phyloP scores from a whole-genome alignment of 73 alveolate species.

The Paramecium tetraurelia region DNA sequence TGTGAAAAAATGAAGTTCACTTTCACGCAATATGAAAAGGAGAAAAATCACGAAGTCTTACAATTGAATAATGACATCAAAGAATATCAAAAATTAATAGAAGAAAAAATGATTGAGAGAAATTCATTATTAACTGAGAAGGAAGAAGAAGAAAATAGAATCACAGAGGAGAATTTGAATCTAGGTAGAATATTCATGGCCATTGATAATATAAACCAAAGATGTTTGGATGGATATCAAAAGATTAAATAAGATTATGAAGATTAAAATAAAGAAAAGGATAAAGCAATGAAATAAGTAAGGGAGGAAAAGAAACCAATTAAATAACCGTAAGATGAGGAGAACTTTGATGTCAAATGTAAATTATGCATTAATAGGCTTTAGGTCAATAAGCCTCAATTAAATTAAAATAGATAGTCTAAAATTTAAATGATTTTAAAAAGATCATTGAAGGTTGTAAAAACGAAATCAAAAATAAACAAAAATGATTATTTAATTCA shows the following conservation, averaged over 20 bases:
- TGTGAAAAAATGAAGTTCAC: conserved; percentile 71
- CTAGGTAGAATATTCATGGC: conserved; percentile 63
- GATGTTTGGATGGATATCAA: conserved; percentile 50
- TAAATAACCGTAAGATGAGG: conserved; percentile 33
- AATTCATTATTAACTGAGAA: not conserved
- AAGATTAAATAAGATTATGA: conserved; percentile 48
- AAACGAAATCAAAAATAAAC: not conserved
- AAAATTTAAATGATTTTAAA: conserved; percentile 45
- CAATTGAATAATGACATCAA: conserved; percentile 74
- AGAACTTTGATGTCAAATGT: not conserved
- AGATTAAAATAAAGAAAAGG: conserved; percentile 50
- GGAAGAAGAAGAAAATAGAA: conserved; percentile 38
- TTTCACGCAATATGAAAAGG: conserved; percentile 65
- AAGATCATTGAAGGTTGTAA: conserved; percentile 54
- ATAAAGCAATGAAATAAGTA: not conserved
- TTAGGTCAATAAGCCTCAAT: conserved; percentile 13
- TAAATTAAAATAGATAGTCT: conserved; percentile 33
- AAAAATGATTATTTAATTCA: not conserved
- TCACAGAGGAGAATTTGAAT: conserved; percentile 27
- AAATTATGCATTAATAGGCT: not conserved
- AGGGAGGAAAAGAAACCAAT: conserved; percentile 3
- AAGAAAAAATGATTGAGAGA: conserved; percentile 55
- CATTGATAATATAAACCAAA: conserved; percentile 39
- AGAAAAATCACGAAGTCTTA: conserved; percentile 71
- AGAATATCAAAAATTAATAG: conserved; percentile 62